Conservation (phyloP, 352 stramenopile genomes). For the Pythium scleroteichum region DNA sequence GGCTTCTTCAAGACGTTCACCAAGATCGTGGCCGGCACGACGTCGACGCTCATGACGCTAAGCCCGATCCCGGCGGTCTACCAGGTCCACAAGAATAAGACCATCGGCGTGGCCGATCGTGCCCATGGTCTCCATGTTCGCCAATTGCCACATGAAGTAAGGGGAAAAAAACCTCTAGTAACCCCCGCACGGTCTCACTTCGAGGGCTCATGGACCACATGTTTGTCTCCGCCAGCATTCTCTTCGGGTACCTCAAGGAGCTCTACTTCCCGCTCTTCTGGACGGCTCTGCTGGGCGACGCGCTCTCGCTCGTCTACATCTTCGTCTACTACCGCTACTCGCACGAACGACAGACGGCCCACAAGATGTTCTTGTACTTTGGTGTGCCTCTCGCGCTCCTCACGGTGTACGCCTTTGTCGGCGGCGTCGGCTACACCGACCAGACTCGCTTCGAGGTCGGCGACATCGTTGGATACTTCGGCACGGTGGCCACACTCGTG, state of each 20-base stretch:
- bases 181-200: no score
- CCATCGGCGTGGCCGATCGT: slow-evolving; percentile 38
- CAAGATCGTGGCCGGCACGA: slow-evolving; percentile 27
- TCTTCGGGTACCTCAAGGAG: slow-evolving; percentile 41
- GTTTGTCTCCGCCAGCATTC: slow-evolving; percentile 8
- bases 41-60: slow-evolving; percentile 36
- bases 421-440: slow-evolving; percentile 25
- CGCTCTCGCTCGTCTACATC: slow-evolving; percentile 40
- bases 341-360: slow-evolving; percentile 37
- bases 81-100: slow-evolving; percentile 32
- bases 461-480: slow-evolving; percentile 35
- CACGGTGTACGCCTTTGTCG: slow-evolving; percentile 40
- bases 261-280: slow-evolving; percentile 44
- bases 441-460: slow-evolving; percentile 32
- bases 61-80: slow-evolving; percentile 25
- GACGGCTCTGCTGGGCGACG: slow-evolving; percentile 39
- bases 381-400: slow-evolving; percentile 27
- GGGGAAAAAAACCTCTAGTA: no score
- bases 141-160: slow-evolving; percentile 37
- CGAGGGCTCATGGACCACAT: no score
- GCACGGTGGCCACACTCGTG: slow-evolving; percentile 42
- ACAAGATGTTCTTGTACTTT: slow-evolving; percentile 24
- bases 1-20: slow-evolving; percentile 9
- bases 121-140: slow-evolving; percentile 39
- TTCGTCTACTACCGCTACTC: slow-evolving; percentile 45